Percentiles rank a stretch among this genome's conserved stretches.
Conservation (phyloP, 164 flowering plant genomes). For the Euptelea pleiosperma region DNA sequence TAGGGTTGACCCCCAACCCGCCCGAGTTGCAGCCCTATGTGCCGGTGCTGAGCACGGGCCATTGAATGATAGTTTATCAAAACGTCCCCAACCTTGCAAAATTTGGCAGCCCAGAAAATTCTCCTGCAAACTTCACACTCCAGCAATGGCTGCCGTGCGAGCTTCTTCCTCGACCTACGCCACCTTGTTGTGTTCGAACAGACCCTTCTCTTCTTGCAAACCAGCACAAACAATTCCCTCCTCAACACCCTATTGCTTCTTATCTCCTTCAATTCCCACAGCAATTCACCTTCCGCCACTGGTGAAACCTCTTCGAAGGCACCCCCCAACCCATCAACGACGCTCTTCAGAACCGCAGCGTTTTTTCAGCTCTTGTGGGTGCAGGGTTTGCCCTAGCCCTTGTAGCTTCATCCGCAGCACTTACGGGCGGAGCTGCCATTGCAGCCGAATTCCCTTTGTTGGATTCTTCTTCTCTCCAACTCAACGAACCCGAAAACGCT, state of each 20-base stretch:
- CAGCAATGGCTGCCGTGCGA: constrained; percentile 1
- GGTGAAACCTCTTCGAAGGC: neutral
- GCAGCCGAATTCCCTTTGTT: constrained; percentile 41
- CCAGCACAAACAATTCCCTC: neutral
- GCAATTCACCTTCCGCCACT: constrained; percentile 10
- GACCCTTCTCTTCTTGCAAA: neutral
- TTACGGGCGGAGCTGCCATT: constrained; percentile 31
- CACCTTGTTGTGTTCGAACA: neutral
- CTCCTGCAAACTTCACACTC: neutral
- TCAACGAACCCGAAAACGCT: constrained; percentile 77
- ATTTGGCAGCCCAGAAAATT: no score
- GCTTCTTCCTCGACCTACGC: neutral
- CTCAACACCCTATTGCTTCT: constrained; percentile 1
- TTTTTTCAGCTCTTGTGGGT: constrained; percentile 28
- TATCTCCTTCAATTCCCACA: neutral
- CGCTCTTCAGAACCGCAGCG: neutral
- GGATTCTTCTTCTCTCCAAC: constrained; percentile 27
- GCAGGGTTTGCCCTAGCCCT: constrained; percentile 34
- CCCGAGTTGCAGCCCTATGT: no score
- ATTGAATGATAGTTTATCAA: no score
- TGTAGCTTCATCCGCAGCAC: constrained; percentile 1
- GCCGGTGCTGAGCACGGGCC: no score
- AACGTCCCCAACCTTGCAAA: no score
- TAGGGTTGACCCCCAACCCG: no score
- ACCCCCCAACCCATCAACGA: neutral